Percentiles rank a stretch among this genome's conserved stretches.
Conservation (phyloP, 495 filamentous ascomycete genomes). For the Oidiodendron maius region DNA sequence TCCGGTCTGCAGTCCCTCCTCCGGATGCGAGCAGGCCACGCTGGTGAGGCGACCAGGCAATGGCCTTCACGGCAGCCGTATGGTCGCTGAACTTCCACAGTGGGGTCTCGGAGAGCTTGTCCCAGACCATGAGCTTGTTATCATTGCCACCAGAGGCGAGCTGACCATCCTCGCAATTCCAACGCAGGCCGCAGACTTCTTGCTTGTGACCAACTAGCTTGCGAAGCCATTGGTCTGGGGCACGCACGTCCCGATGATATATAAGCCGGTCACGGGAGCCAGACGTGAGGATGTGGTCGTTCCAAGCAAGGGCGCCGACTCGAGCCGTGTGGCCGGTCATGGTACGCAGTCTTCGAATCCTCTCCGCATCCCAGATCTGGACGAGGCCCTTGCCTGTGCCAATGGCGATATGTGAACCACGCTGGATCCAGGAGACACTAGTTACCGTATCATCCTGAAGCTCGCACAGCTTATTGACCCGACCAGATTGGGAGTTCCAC, state of each 20-base stretch:
- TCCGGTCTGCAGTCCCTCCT: slow-evolving; percentile 89
- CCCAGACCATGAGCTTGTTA: slow-evolving; percentile 98
- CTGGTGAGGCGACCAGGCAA: slow-evolving; percentile 98
- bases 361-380: slow-evolving; percentile 95
- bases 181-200: slow-evolving; percentile 95
- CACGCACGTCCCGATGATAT: slow-evolving; percentile 90
- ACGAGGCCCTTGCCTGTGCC: slow-evolving; percentile 90
- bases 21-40: slow-evolving; percentile 89
- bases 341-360: slow-evolving; percentile 75
- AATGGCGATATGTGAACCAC: slow-evolving; percentile 91
- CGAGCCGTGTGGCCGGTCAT: slow-evolving; percentile 95
- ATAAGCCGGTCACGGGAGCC: slow-evolving; percentile 91
- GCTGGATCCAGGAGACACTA: slow-evolving; percentile 95
- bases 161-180: slow-evolving; percentile 94
- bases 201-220: slow-evolving; percentile 93
- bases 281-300: slow-evolving; percentile 93
- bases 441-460: slow-evolving; percentile 91
- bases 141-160: slow-evolving; percentile 96
- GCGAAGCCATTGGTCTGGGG: slow-evolving; percentile 82
- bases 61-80: slow-evolving; percentile 92
- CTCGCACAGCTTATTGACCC: slow-evolving; percentile 88
- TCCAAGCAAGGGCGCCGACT: slow-evolving; percentile 92
- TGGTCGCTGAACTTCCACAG: slow-evolving; percentile 90
- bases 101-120: slow-evolving; percentile 80
- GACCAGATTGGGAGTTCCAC: slow-evolving; percentile 87